Conservation (phyloP, 2,329 filamentous ascomycete species). For the Aspergillus texensis region DNA sequence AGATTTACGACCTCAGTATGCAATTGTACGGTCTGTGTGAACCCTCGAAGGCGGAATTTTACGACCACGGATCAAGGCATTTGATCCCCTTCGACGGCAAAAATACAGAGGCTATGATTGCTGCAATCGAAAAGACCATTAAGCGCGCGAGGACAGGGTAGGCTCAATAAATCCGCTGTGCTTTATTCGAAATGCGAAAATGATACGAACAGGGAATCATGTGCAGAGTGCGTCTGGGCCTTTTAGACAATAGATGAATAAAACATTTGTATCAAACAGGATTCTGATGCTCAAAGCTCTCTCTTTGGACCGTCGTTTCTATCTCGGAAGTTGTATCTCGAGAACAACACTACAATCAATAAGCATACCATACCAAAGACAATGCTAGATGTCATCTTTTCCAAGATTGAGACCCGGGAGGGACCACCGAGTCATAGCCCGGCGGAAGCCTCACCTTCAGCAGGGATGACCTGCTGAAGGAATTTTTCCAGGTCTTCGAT, state of each 20-base stretch:
- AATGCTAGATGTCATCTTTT: constrained; percentile 19
- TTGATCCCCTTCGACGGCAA: constrained; percentile 36
- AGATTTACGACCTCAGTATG: constrained; percentile 32
- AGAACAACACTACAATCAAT: constrained; percentile 25
- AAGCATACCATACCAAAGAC: constrained; percentile 30
- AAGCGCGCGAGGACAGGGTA: constrained; percentile 20
- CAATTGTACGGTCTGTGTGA: constrained; percentile 39
- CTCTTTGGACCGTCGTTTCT: constrained; percentile 12
- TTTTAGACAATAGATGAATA: background rate
- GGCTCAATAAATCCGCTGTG: background rate
- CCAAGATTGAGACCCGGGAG: background rate
- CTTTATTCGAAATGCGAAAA: background rate
- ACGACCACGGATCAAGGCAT: constrained; percentile 41
- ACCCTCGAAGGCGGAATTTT: constrained; percentile 30
- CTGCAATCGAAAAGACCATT: constrained; percentile 30
- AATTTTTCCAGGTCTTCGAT: constrained; percentile 78
- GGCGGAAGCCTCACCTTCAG: constrained; percentile 41
- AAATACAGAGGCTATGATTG: constrained; percentile 31
- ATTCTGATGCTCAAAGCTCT: constrained; percentile 8
- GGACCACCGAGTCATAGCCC: constrained; percentile 39
- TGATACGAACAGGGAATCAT: background rate
- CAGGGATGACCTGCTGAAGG: constrained; percentile 56
- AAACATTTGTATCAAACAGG: background rate
- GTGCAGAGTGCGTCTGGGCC: background rate
- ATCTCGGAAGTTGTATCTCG: constrained; percentile 16